Evolutionary conservation across 345 rosid genomes (phyloP), one percentile per base, ranked within the genome.

Genomic region (Boechera retrofracta): DNA sequence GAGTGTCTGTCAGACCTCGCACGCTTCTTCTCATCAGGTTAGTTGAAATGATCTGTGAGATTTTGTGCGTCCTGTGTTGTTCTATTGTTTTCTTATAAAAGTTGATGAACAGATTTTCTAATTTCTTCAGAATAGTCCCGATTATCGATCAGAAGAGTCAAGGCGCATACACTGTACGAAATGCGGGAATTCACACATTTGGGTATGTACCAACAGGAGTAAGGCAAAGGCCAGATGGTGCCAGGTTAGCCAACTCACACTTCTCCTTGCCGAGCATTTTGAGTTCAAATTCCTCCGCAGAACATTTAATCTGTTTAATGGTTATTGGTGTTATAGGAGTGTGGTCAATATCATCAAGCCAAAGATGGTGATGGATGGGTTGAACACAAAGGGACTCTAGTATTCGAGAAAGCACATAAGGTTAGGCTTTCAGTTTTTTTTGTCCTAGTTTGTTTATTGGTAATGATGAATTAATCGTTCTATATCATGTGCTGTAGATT

Each of bases 321-420:
- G 33, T 42, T 55, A 69, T 75, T 69, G 59, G 15, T 77, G 32
- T 62, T 71, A 29, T 81, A 93, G 98, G 97, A 93, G 79, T 93
- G 98, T 77, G 79, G 97, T 77, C 93, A 88, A 73, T 84, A 88
- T 83, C 98, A 93, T 86, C 91, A 86, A 82, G 97, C 98, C 59
- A 93, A 93, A 74, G 98, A 93, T 84, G 98, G 98, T 57, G 98
- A 93, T 80, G 98, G 98, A 75, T 93, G 98, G 98, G 89, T 93
- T 45, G 98, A 93, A 69, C 86, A 88, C 83, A 89, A 84, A 83
- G 98, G 95, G 36, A 88, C 97, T 2, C 79, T 91, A 81, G 86
- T 77, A 41, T 91, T 86, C 75, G 87, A 85, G 76, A 83, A 75
- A 82, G 84, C 86, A 63, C 95, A 87, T 61, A 91, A 85, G 90